Conservation (phyloP, 495 filamentous ascomycete genomes). For the Letharia columbiana region DNA sequence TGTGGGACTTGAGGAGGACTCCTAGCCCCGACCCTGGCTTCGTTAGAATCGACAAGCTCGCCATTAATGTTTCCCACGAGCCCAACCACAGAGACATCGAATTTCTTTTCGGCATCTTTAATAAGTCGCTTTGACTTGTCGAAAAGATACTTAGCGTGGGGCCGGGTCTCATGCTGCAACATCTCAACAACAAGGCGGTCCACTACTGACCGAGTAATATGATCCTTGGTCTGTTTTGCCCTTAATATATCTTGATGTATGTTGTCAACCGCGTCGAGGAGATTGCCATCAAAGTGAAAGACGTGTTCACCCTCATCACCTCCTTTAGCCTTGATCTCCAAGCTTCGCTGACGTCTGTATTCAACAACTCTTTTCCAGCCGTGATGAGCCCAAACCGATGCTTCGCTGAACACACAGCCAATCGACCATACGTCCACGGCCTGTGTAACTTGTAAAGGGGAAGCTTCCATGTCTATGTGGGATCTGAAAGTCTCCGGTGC, state of each 20-base stretch:
- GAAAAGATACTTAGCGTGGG: background rate
- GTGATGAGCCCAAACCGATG: slow-evolving; percentile 33
- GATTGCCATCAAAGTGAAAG: slow-evolving; percentile 36
- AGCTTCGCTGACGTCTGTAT: slow-evolving; percentile 30
- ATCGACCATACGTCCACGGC: slow-evolving; percentile 40
- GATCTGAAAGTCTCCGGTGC: slow-evolving; percentile 32
- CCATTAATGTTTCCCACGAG: background rate
- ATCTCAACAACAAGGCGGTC: background rate
- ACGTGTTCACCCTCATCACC: slow-evolving; percentile 29
- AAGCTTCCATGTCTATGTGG: slow-evolving; percentile 20
- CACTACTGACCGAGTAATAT: background rate
- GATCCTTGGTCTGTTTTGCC: background rate
- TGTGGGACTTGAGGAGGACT: background rate
- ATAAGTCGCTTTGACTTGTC: background rate
- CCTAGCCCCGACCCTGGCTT: background rate
- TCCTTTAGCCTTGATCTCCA: slow-evolving; percentile 23
- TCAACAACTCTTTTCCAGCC: slow-evolving; percentile 30
- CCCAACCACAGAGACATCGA: background rate
- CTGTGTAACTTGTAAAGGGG: slow-evolving; percentile 19
- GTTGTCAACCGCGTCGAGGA: slow-evolving; percentile 27
- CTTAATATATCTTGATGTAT: background rate
- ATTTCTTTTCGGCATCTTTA: background rate
- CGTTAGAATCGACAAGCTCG: background rate
- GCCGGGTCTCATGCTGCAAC: background rate
- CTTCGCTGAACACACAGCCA: slow-evolving; percentile 40